Base-by-base conservation (phyloP, 352 stramenopile genomes). In the Phytophthora macrochlamydospora region DNA sequence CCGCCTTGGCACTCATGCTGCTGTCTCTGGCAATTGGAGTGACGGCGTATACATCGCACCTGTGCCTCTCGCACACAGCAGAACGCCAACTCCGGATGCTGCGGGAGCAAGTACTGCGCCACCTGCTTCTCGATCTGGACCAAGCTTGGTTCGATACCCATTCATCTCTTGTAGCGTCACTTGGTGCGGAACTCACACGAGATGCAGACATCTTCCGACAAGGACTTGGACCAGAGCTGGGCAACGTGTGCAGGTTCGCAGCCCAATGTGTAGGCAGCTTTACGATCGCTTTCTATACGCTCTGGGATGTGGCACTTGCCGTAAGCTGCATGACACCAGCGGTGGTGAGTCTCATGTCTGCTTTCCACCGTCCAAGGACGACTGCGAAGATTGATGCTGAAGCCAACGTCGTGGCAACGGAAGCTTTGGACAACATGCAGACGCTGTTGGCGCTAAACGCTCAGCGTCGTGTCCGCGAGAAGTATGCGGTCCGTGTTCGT, bases 361-460 rank as follows among this genome's bases (percentile, higher is more conserved):
- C 28, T 5, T 33, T 60, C 5, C 28, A 28, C 7, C 48, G 28
- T 4, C 40, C 32, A 2, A 40, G 28, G 9, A 45, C 14, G 5
- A 24, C 35, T 5, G 2, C 7, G 6, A 45, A 35, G 1, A 1
- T 13, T 2, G 57, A 71, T 8, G 54, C 50, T 8, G 67, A 78
- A 54, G 69, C 61, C 1, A 56, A 65, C 30, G 44, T 38, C 7
- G 55, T 72, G 30, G 70, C 62, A 3, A 18, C 43, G 29, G 70
- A 78, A 67, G 70, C 66, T 14, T 45, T 78, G 14, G 58, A 33
- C 37, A 67, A 73, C 30, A 63, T 78, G 44, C 65, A 56, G 38
- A 75, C 67, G 12, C n/a, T 78, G n/a, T 12, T 65, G 33, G 66
- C 66, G 3, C 65, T 78, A 9, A 75, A 78, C 29, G 70, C 66